phyloP scores from a whole-genome alignment of 768 basidiomycete genomes.

The Tricholoma terreum region DNA sequence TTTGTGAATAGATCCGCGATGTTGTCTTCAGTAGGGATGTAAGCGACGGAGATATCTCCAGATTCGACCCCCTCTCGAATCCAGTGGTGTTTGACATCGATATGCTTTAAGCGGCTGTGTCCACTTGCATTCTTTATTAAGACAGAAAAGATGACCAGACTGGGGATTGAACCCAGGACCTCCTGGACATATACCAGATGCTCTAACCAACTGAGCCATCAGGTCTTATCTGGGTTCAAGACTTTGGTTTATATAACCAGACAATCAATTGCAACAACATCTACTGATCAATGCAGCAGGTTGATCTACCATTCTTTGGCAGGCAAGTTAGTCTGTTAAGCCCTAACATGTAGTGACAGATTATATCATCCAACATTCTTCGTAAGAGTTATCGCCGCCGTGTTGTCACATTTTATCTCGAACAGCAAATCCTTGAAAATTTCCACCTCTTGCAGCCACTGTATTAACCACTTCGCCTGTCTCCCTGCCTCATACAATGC shows the following conservation, averaged over 20 bases:
- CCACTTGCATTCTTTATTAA: conserved; percentile 27
- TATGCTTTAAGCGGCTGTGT: conserved; percentile 36
- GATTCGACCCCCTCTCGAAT: conserved; percentile 28
- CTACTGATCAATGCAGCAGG: no score
- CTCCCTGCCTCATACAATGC: conserved; percentile 22
- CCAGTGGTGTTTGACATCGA: conserved; percentile 36
- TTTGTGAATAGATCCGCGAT: conserved; percentile 39
- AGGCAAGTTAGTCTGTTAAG: no score
- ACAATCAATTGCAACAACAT: no score
- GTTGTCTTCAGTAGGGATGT: conserved; percentile 28
- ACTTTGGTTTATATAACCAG: no score
- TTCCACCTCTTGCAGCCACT: conserved; percentile 11
- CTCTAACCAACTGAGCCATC: no score
- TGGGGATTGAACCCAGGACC: no score
- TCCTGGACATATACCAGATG: no score
- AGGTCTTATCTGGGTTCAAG: no score
- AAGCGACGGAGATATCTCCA: conserved; percentile 18
- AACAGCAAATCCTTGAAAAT: conserved; percentile 5
- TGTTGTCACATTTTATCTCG: conserved; percentile 27
- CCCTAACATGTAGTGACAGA: no score
- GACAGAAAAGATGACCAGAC: no score
- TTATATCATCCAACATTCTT: no score
- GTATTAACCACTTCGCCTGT: conserved; percentile 6
- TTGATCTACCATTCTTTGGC: no score
- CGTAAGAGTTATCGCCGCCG: conserved; percentile 27